These are phyloP conservation scores for Dissophora globulifera DNA, from an alignment of 192 early-diverging fungal genomes.

Conservation along the genomic window DNA sequence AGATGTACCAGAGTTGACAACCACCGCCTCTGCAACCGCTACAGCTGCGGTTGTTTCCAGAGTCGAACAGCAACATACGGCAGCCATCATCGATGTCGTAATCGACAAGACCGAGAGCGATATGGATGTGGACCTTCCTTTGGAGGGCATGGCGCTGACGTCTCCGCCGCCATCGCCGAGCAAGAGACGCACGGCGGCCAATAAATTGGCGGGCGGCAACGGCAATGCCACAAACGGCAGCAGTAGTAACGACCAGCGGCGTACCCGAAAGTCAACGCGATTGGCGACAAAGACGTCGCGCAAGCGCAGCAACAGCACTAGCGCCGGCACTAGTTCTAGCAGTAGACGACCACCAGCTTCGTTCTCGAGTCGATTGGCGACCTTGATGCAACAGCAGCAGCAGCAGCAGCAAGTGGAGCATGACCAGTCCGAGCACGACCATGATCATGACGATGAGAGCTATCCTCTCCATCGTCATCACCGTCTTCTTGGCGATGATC, in stretches of 20 bases:
- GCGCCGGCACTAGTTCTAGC: too few species aligned
- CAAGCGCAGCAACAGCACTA: too few species aligned
- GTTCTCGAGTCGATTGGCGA: background rate
- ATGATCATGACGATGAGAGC: too few species aligned
- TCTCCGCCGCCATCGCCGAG: conserved; percentile 21
- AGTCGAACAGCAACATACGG: too few species aligned
- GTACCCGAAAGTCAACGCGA: too few species aligned
- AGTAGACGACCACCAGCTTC: background rate
- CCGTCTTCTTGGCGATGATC: conserved; percentile 6
- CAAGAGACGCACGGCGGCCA: conserved; percentile 2
- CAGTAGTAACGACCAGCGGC: too few species aligned
- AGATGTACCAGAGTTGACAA: background rate
- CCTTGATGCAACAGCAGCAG: background rate
- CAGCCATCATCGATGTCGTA: too few species aligned
- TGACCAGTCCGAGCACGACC: too few species aligned
- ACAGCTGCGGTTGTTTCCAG: too few species aligned
- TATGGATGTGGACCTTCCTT: conserved; percentile 24
- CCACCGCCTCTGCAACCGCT: background rate
- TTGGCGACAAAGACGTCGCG: too few species aligned
- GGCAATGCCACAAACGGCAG: too few species aligned
- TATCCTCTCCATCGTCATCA: too few species aligned
- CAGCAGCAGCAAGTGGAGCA: background rate
- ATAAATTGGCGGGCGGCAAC: background rate
- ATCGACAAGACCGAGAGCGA: background rate
- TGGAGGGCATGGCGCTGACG: conserved; percentile 11